Conservation (phyloP, 345 rosid species). For the Hypericum androsaemum region DNA sequence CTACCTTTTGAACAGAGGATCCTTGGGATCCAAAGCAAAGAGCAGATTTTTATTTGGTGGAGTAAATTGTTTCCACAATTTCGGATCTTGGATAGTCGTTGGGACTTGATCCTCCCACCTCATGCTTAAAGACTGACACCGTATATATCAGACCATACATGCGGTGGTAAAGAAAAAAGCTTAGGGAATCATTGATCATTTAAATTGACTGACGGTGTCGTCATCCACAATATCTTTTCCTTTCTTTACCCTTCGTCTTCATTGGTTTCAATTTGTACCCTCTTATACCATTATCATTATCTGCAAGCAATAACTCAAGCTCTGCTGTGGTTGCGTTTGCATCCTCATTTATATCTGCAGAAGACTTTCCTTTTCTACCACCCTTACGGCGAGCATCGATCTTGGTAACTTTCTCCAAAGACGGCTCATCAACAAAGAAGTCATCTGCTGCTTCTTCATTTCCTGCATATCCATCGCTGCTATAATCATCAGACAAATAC, state of each 20-base stretch:
- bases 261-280: constrained; percentile 74
- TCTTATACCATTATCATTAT: constrained; percentile 51
- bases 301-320: constrained; percentile 77
- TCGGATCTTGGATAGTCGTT: too few relatives aligned
- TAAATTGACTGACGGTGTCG: constrained; percentile 39
- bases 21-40: constrained; percentile 85
- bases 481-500: constrained; percentile 46
- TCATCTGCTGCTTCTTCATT: constrained; percentile 44
- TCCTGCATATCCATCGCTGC: constrained; percentile 30
- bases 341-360: constrained; percentile 26
- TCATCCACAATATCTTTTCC: constrained; percentile 41
- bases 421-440: constrained; percentile 61
- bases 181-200: constrained; percentile 70
- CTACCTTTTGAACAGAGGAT: constrained; percentile 92
- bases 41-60: too few relatives aligned
- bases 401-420: constrained; percentile 33
- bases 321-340: constrained; percentile 64
- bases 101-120: too few relatives aligned
- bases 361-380: constrained; percentile 18
- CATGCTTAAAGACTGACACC: too few relatives aligned
- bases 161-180: constrained; percentile 43
- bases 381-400: constrained; percentile 18
- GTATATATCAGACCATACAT: too few relatives aligned
- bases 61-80: too few relatives aligned
- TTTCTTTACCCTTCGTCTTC: constrained; percentile 45